Conservation (phyloP, 352 stramenopile genomes). For the Pythium chondricola region DNA sequence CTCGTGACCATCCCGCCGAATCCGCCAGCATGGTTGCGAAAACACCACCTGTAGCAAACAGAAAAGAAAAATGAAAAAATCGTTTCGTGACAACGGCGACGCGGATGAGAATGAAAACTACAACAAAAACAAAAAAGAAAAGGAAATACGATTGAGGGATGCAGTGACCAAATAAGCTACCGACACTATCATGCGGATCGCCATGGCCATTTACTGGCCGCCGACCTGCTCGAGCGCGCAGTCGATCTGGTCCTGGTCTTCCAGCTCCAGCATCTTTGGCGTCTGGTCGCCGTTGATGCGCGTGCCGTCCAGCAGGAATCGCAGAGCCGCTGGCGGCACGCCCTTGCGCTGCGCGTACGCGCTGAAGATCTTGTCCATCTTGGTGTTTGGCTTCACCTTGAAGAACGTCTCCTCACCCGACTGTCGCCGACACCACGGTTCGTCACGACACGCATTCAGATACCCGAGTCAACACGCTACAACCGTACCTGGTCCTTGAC, state of each 20-base stretch:
- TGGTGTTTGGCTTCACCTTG: conserved; percentile 98
- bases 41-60: conserved; percentile 30
- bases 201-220: too few relatives aligned
- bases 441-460: neutral
- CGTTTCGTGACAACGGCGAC: too few relatives aligned
- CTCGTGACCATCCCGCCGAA: conserved; percentile 82
- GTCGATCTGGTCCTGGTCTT: conserved; percentile 98
- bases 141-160: too few relatives aligned
- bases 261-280: conserved; percentile 95
- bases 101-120: too few relatives aligned
- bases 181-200: too few relatives aligned
- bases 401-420: conserved; percentile 96
- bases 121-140: too few relatives aligned
- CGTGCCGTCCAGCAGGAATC: conserved; percentile 96
- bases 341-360: conserved; percentile 95
- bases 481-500: conserved; percentile 74
- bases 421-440: conserved; percentile 21
- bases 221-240: conserved; percentile 91
- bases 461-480: neutral
- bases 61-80: too few relatives aligned
- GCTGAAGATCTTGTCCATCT: conserved; percentile 98
- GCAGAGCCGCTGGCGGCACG: conserved; percentile 82
- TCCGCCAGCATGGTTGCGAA: conserved; percentile 65
- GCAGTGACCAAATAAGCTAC: too few relatives aligned
- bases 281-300: conserved; percentile 93